Conservation (phyloP, 805 yeast species). For the Blastobotrys terrestris region DNA sequence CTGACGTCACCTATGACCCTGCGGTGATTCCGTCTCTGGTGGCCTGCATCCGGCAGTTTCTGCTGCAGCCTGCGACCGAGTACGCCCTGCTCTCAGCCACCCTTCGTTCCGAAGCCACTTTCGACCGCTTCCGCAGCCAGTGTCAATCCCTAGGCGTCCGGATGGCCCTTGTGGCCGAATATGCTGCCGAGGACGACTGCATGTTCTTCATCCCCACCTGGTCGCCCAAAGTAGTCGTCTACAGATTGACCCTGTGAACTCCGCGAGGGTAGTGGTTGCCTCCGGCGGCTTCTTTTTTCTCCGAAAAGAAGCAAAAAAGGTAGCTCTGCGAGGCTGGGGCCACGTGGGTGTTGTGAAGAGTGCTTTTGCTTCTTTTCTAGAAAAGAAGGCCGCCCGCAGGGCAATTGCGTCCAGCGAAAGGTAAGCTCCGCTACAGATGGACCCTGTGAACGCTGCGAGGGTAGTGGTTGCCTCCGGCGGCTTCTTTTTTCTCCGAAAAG, state of each 20-base stretch:
- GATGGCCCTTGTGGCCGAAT: constrained; percentile 7
- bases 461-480: no score
- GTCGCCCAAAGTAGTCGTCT: constrained; percentile 17
- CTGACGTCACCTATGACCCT: constrained; percentile 84
- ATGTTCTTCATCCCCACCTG: constrained; percentile 17
- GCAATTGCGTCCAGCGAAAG: no score
- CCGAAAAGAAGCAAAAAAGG: no score
- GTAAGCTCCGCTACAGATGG: no score
- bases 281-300: no score
- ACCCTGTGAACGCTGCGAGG: no score
- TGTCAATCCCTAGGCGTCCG: constrained; percentile 24
- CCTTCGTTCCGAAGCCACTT: constrained; percentile 54
- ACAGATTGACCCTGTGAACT: constrained; percentile 5
- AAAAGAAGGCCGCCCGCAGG: no score
- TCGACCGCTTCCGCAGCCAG: constrained; percentile 37
- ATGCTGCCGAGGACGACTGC: constrained; percentile 8
- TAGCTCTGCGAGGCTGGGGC: no score
- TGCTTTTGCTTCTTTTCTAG: no score
- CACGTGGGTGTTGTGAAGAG: no score
- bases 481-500: no score
- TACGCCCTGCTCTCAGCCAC: constrained; percentile 61
- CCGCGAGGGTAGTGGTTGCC: no score
- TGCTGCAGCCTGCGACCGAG: constrained; percentile 13
- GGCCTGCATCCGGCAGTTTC: constrained; percentile 35
- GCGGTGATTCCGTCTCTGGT: constrained; percentile 51